These are phyloP conservation scores for Ploettnerulaceae sp. DNA, from an alignment of 2,329 filamentous ascomycete species.

Conservation along the genomic window DNA sequence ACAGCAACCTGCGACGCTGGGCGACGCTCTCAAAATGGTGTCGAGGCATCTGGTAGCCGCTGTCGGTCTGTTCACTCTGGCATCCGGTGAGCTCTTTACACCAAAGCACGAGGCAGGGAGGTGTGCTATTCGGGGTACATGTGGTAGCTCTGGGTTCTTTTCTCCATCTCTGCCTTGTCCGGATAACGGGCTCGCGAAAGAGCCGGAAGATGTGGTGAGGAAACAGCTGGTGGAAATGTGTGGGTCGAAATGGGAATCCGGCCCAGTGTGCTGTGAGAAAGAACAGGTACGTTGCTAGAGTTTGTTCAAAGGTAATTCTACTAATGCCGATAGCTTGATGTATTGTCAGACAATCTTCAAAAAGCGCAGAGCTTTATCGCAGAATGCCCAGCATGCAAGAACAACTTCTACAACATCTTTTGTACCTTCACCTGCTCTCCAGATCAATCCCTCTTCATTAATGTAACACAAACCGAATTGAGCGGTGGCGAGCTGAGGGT, in stretches of 20 bases:
- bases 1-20: constrained; percentile 3
- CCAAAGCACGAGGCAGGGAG: constrained; percentile 76
- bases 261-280: constrained; percentile 77
- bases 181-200: constrained; percentile 77
- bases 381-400: constrained; percentile 92
- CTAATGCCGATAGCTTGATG: constrained; percentile 54
- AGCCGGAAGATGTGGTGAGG: constrained; percentile 67
- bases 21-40: constrained; percentile 5
- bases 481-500: constrained; percentile 59
- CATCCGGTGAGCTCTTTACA: constrained; percentile 33
- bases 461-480: constrained; percentile 70
- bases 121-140: constrained; percentile 87
- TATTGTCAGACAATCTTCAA: constrained; percentile 77
- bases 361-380: constrained; percentile 86
- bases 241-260: constrained; percentile 77
- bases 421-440: constrained; percentile 98
- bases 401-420: constrained; percentile 98
- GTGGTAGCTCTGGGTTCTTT: constrained; percentile 86
- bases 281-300: constrained; percentile 57
- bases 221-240: constrained; percentile 80
- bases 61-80: constrained; percentile 22
- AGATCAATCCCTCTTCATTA: constrained; percentile 91
- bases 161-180: constrained; percentile 86
- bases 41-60: constrained; percentile 19
- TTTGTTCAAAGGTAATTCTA: background rate